A percentile compares a stretch with the other conserved stretches of the same genome.
Evolutionary conservation across 768 basidiomycete genomes (phyloP).

Genomic region (Mycena polygramma): DNA sequence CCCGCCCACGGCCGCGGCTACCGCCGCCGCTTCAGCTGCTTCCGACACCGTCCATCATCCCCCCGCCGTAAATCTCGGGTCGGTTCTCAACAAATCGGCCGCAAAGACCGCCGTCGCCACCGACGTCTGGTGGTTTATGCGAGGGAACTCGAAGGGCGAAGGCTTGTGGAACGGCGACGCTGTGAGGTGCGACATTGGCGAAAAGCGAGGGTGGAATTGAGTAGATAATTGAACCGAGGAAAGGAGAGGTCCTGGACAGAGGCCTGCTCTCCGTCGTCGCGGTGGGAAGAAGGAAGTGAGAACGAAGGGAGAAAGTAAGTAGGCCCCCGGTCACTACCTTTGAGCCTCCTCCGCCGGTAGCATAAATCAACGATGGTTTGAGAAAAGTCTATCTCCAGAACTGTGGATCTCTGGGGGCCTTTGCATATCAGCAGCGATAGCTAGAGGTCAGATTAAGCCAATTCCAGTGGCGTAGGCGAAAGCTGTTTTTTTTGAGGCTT

Average conservation of each 20-base stretch:
- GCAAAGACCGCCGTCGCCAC: neutral
- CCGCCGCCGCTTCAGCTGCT: neutral
- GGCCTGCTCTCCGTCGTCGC: conserved; percentile 34
- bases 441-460: no score
- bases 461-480: no score
- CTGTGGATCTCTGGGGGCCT: no score
- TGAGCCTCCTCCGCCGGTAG: no score
- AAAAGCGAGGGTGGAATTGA: neutral
- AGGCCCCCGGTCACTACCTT: no score
- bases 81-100: conserved; percentile 3
- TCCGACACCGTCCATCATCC: conserved; percentile 4
- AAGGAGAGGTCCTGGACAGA: conserved; percentile 23
- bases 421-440: no score
- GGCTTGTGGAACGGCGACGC: conserved; percentile 60
- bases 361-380: no score
- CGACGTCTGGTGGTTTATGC: conserved; percentile 23
- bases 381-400: no score
- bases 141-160: conserved; percentile 49
- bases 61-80: neutral
- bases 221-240: conserved; percentile 23
- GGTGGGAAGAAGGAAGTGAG: neutral
- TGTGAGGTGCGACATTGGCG: conserved; percentile 50
- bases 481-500: no score
- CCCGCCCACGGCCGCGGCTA: neutral
- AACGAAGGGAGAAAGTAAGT: no score